phyloP scores from a whole-genome alignment of 805 yeast species.

The Wickerhamomyces pijperi region DNA sequence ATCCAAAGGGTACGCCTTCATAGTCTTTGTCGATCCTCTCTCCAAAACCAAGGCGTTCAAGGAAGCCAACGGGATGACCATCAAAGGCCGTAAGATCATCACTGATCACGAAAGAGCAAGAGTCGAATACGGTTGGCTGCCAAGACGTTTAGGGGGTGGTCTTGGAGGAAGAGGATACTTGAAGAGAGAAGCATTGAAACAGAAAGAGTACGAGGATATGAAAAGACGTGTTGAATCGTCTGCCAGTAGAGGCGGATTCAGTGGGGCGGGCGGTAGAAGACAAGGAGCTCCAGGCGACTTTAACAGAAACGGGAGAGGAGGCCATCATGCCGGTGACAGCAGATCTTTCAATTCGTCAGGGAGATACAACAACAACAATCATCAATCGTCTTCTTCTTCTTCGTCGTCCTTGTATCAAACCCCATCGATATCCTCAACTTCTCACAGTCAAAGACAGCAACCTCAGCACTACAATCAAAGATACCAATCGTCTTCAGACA shows the following conservation, averaged over 20 bases:
- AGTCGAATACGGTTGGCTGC: constrained; percentile 54
- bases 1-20: constrained; percentile 77
- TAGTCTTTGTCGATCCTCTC: constrained; percentile 50
- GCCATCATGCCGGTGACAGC: too few relatives aligned
- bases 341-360: too few relatives aligned
- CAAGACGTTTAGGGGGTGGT: constrained; percentile 81
- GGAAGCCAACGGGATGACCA: constrained; percentile 40
- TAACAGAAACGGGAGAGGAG: too few relatives aligned
- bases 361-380: background rate
- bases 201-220: constrained; percentile 1
- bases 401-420: too few relatives aligned
- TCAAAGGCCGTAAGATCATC: constrained; percentile 44
- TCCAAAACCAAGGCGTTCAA: constrained; percentile 55
- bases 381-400: too few relatives aligned
- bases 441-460: too few relatives aligned
- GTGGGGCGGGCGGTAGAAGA: too few relatives aligned
- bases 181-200: constrained; percentile 16
- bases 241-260: background rate
- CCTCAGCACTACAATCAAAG: background rate
- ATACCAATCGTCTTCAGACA: background rate
- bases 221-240: background rate
- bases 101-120: constrained; percentile 70
- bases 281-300: background rate
- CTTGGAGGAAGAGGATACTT: constrained; percentile 76
- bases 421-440: too few relatives aligned